Percentiles rank a stretch among this genome's conserved stretches.
Evolutionary conservation across 305 asterid species (phyloP).

Genomic region (Solanum hybrid): DNA sequence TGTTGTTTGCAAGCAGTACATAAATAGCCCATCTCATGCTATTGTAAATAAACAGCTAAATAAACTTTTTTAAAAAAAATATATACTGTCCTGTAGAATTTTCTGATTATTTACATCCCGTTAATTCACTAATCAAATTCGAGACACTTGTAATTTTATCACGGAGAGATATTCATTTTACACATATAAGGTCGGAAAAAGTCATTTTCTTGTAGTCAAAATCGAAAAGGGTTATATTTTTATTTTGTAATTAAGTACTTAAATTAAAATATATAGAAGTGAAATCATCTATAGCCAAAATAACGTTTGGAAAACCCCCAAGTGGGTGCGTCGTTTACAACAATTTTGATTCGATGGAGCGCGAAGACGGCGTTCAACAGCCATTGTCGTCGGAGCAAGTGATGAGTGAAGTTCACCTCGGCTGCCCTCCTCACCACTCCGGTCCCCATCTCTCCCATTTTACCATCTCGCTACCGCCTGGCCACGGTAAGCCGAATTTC

Average conservation of each 20-base stretch:
- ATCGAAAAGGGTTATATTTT: background rate
- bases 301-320: too few species aligned
- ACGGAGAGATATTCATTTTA: too few species aligned
- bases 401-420: slow-evolving; percentile 94
- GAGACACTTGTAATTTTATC: too few species aligned
- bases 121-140: too few species aligned
- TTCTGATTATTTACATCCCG: too few species aligned
- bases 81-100: too few species aligned
- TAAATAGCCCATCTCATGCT: background rate
- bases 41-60: slow-evolving; percentile 2
- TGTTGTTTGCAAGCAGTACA: background rate
- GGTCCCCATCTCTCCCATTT: slow-evolving; percentile 63
- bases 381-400: slow-evolving; percentile 38
- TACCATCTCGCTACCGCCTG: slow-evolving; percentile 46
- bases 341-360: background rate
- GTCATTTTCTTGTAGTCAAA: background rate
- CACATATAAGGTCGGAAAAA: background rate
- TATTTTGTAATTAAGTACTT: background rate
- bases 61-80: background rate
- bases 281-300: background rate
- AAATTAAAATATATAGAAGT: background rate
- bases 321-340: background rate
- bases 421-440: slow-evolving; percentile 65
- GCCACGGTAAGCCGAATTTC: slow-evolving; percentile 21
- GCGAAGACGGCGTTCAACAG: background rate